Percentiles rank a stretch among this genome's conserved stretches.
Evolutionary conservation across 352 stramenopile genomes (phyloP).

Genomic region (Globisporangium emineosum): DNA sequence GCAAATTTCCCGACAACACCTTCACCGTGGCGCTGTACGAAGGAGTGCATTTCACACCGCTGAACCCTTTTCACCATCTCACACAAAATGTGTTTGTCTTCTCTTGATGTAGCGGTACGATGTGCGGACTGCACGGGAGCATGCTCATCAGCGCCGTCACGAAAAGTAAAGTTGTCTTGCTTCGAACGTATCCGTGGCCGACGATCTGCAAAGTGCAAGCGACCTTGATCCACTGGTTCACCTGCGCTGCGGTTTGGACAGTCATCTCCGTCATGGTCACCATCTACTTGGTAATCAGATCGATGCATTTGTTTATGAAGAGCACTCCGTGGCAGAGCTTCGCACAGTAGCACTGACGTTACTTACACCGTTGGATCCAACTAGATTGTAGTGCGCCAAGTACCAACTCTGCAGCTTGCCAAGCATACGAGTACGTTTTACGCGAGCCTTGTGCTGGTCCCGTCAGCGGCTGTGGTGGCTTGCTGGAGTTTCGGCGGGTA

Average conservation of each 20-base stretch:
- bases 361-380: not conserved
- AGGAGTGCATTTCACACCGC: not conserved
- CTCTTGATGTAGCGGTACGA: slow-evolving; percentile 12
- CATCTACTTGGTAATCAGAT: slow-evolving; percentile 16
- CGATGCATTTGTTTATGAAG: not conserved
- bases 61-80: not conserved
- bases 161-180: slow-evolving; percentile 24
- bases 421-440: slow-evolving; percentile 23
- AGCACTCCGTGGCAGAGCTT: too few species aligned
- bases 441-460: slow-evolving; percentile 20
- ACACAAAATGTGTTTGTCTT: not conserved
- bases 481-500: slow-evolving; percentile 30
- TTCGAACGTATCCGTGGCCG: slow-evolving; percentile 20
- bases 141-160: slow-evolving; percentile 31
- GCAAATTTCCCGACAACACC: slow-evolving; percentile 33
- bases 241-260: slow-evolving; percentile 32
- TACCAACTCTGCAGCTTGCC: slow-evolving; percentile 17
- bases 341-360: not conserved
- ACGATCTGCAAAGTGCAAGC: slow-evolving; percentile 27
- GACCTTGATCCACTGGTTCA: slow-evolving; percentile 31
- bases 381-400: slow-evolving; percentile 29
- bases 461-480: slow-evolving; percentile 17
- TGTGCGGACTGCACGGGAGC: slow-evolving; percentile 27
- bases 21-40: slow-evolving; percentile 31
- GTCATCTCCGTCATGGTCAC: slow-evolving; percentile 22